Evolutionary conservation across 768 basidiomycete genomes (phyloP).

Genomic region (Phlegmacium glaucopus): DNA sequence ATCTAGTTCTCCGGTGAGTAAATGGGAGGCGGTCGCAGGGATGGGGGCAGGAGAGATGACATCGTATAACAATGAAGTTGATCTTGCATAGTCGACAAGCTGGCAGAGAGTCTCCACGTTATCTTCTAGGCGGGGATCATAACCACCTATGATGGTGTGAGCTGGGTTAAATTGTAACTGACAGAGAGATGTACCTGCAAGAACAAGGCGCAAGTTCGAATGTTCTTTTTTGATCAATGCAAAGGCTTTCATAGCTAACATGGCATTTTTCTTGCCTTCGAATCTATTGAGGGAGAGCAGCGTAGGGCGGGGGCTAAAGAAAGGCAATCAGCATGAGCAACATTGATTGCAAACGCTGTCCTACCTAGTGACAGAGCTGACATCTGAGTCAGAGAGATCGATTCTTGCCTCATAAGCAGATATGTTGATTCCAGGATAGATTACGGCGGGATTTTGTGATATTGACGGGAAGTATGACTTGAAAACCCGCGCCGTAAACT

Average conservation of each 20-base stretch:
- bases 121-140: slow-evolving; percentile 83
- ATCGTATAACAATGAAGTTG: slow-evolving; percentile 53
- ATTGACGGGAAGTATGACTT: slow-evolving; percentile 72
- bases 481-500: slow-evolving; percentile 85
- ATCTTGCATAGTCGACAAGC: slow-evolving; percentile 58
- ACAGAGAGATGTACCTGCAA: slow-evolving; percentile 54
- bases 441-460: slow-evolving; percentile 57
- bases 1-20: slow-evolving; percentile 34
- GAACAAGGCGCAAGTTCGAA: slow-evolving; percentile 60
- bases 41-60: slow-evolving; percentile 49
- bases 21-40: slow-evolving; percentile 25
- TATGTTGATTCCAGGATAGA: slow-evolving; percentile 95
- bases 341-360: slow-evolving; percentile 24
- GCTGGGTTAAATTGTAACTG: neutral
- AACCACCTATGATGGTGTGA: slow-evolving; percentile 61
- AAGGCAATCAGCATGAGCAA: neutral
- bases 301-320: slow-evolving; percentile 59
- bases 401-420: slow-evolving; percentile 58
- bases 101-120: slow-evolving; percentile 67
- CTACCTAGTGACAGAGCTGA: slow-evolving; percentile 55
- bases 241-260: slow-evolving; percentile 79
- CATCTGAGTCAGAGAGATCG: slow-evolving; percentile 44
- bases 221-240: slow-evolving; percentile 40
- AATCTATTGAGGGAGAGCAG: slow-evolving; percentile 91
- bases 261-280: slow-evolving; percentile 91